phyloP scores from a whole-genome alignment of 208 protist genomes.

The Trypanosomatidae sp. region DNA sequence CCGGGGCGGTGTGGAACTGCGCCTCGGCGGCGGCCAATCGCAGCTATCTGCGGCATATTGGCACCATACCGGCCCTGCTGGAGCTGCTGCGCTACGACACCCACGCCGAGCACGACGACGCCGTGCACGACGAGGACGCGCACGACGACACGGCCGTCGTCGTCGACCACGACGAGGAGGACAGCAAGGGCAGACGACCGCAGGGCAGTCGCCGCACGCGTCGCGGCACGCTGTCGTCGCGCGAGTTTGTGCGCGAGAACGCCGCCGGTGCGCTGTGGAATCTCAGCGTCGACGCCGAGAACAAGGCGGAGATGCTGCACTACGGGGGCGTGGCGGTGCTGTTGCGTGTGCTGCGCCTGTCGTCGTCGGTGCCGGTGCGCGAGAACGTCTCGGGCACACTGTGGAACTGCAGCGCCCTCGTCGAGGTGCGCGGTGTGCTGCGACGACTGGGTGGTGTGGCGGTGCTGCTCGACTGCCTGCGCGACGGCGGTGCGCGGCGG shows the following conservation, averaged over 20 bases:
- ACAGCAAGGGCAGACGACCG: too few relatives aligned
- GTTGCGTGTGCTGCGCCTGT: conserved; percentile 47
- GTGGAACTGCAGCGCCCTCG: conserved; percentile 86
- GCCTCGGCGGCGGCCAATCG: conserved; percentile 86
- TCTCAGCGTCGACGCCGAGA: conserved; percentile 84
- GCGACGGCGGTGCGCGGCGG: conserved; percentile 5
- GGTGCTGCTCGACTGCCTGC: conserved; percentile 56
- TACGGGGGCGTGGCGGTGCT: conserved; percentile 81
- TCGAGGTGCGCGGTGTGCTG: conserved; percentile 71
- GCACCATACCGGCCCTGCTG: conserved; percentile 70
- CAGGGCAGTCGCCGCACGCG: too few relatives aligned
- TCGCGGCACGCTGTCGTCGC: too few relatives aligned
- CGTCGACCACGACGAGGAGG: too few relatives aligned
- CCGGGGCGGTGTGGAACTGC: conserved; percentile 90
- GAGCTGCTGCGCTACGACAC: conserved; percentile 35
- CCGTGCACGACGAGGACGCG: conserved; percentile 47
- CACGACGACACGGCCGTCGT: too few relatives aligned
- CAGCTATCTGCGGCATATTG: conserved; percentile 68
- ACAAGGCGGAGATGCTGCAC: conserved; percentile 81
- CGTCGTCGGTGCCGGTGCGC: conserved; percentile 55
- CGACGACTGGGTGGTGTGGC: conserved; percentile 75
- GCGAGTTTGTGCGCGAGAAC: conserved; percentile 88
- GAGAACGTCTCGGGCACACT: conserved; percentile 88
- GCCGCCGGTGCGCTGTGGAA: conserved; percentile 89
- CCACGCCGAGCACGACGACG: conserved; percentile 6